Evolutionary conservation across 345 rosid genomes (phyloP).

Genomic region (Gossypium herbaceum): DNA sequence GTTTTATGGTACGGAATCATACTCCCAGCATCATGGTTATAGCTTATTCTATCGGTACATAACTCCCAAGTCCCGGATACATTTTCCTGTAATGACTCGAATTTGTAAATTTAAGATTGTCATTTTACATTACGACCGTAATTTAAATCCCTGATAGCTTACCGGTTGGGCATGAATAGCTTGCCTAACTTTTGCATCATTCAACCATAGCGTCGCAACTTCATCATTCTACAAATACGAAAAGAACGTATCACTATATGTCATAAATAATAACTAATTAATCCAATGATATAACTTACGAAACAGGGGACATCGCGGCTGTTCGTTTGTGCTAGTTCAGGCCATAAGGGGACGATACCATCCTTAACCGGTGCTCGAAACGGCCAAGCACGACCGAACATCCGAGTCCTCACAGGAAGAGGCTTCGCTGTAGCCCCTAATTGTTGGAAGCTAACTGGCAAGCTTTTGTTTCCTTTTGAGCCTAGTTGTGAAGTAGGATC

Average conservation of each 20-base stretch:
- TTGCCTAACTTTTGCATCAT: constrained; percentile 40
- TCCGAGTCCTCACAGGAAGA: constrained; percentile 35
- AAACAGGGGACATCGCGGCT: constrained; percentile 22
- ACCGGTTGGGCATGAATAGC: constrained; percentile 51
- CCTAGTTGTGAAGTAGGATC: constrained; percentile 17
- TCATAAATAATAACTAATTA: neutral
- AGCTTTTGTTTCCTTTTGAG: constrained; percentile 13
- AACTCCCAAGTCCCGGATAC: constrained; percentile 44
- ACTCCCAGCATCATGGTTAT: constrained; percentile 31
- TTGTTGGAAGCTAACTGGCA: constrained; percentile 38
- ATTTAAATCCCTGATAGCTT: neutral
- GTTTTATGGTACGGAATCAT: constrained; percentile 44
- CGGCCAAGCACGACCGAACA: constrained; percentile 53
- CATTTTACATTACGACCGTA: neutral
- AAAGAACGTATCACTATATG: neutral
- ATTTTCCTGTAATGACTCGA: constrained; percentile 9
- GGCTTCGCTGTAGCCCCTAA: constrained; percentile 33
- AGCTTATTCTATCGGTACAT: constrained; percentile 30
- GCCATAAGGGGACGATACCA: constrained; percentile 35
- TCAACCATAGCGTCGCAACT: constrained; percentile 41
- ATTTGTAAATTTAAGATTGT: neutral
- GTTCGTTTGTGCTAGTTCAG: constrained; percentile 14
- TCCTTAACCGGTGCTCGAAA: constrained; percentile 19
- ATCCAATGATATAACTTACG: constrained; percentile 26
- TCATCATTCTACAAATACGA: constrained; percentile 32